Evolutionary conservation across 805 yeast genomes (phyloP), one percentile per base, ranked within the genome.

Genomic region (Candida maris): DNA sequence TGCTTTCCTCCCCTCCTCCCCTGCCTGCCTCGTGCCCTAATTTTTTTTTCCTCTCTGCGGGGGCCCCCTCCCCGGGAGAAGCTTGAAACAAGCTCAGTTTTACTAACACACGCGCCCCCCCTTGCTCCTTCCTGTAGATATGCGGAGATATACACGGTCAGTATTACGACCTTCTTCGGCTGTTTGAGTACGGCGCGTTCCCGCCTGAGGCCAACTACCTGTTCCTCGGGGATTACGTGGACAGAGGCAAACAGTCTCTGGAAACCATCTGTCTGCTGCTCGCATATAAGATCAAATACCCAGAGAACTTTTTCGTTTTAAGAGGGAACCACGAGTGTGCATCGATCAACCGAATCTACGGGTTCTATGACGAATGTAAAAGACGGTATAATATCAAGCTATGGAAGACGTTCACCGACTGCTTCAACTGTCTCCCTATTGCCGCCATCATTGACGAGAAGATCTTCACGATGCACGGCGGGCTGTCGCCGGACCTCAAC

Each of bases 271-370:
- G 97, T 65, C 70, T 91, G 48, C 71, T 91, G 57, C 76, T 91
- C 58, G 97, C 97, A 28, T 91, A 91, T 73, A 91, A 91, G 70
- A 91, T 91, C 67, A 91, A 91, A 72, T 93, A 91, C 64, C 98
- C 98, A 32, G 98, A 91, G 67, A 91, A 91, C 70, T 91, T 91
- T 61, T 91, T 91, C 67, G 88, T 91, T 54, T 75, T 91, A 53
- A 81, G 98, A 72, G 98, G 98, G 48, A 91, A 91, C 68, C 98
- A 91, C 71, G 98, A 91, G 70, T 86, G 96, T 72, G 98, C 98
- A 19, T 85, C 96, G 26, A 91, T 93, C 62, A 91, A 91, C 69
- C 84, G 97, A 70, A 89, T 91, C 63, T 91, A 91, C 65, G 98
- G 98, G 25, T 91, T 91, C 65, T 91, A 91, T 68, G 98, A 91